phyloP scores from a whole-genome alignment of 2,329 filamentous ascomycete species.

The Exophiala mesophila region DNA sequence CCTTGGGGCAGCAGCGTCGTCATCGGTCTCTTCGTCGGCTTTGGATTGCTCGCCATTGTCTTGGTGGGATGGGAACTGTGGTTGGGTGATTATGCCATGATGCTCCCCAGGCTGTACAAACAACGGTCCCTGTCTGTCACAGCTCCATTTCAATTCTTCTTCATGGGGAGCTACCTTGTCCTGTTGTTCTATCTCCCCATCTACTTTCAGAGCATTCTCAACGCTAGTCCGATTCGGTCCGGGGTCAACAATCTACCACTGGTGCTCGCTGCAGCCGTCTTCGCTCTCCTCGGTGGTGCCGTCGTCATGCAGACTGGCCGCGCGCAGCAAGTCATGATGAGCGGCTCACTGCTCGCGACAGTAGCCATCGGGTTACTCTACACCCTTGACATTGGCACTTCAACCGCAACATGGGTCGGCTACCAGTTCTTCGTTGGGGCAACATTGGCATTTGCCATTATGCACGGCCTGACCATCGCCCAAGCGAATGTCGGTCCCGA shows the following conservation, averaged over 20 bases:
- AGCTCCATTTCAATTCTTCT: conserved; percentile 24
- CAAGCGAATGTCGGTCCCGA: conserved; percentile 24
- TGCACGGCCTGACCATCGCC: conserved; percentile 25
- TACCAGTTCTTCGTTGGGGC: conserved; percentile 33
- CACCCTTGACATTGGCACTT: conserved; percentile 28
- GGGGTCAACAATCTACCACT: conserved; percentile 41
- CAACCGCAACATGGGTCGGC: conserved; percentile 33
- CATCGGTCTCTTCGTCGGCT: conserved; percentile 50
- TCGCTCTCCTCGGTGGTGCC: conserved; percentile 30
- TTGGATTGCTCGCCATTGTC: conserved; percentile 39
- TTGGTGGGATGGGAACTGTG: conserved; percentile 32
- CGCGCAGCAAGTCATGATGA: conserved; percentile 25
- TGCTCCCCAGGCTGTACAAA: conserved; percentile 29
- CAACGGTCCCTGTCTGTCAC: conserved; percentile 9
- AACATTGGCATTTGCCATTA: conserved; percentile 25
- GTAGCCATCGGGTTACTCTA: conserved; percentile 32
- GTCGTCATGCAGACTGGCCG: conserved; percentile 27
- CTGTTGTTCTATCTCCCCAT: conserved; percentile 44
- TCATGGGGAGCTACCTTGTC: conserved; percentile 26
- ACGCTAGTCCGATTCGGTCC: conserved; percentile 30
- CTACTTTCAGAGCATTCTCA: conserved; percentile 43
- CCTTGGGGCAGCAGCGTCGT: conserved; percentile 48
- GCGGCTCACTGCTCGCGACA: conserved; percentile 24
- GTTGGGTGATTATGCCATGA: conserved; percentile 27
- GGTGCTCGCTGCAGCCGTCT: conserved; percentile 33